Evolutionary conservation across 139 green algal species (phyloP).

Genomic region (Coelastrella sp.): DNA sequence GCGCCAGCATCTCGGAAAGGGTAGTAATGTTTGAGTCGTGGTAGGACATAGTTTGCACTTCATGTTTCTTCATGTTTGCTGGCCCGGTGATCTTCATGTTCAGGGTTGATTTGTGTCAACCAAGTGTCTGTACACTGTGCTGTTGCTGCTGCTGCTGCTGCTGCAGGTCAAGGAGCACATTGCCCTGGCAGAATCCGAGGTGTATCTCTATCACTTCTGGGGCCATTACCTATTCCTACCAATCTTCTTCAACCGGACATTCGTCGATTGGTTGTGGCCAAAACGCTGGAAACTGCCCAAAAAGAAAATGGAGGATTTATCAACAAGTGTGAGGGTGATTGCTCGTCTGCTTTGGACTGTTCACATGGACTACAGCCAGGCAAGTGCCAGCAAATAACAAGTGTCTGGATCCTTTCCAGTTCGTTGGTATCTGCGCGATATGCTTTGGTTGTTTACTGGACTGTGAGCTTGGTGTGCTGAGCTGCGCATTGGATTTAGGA

Average conservation of each 20-base stretch:
- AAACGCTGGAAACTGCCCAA: constrained; percentile 24
- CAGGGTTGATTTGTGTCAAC: too few relatives aligned
- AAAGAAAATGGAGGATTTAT: constrained; percentile 2
- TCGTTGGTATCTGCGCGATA: too few relatives aligned
- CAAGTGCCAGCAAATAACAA: too few relatives aligned
- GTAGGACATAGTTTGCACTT: not conserved
- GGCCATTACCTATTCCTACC: constrained; percentile 38
- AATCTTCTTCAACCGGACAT: not conserved
- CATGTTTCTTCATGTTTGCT: not conserved
- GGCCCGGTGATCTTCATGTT: not conserved
- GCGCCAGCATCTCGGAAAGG: not conserved
- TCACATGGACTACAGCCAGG: constrained; percentile 35
- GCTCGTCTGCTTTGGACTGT: constrained; percentile 42
- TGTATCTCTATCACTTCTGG: constrained; percentile 34
- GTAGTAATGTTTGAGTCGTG: not conserved
- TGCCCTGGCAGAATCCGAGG: not conserved
- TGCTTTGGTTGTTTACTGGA: too few relatives aligned
- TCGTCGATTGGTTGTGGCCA: constrained; percentile 19
- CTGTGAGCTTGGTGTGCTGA: too few relatives aligned
- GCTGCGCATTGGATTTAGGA: too few relatives aligned
- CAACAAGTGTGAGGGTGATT: constrained; percentile 30
- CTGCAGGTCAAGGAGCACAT: constrained; percentile 39
- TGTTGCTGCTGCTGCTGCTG: not conserved
- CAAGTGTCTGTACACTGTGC: too few relatives aligned
- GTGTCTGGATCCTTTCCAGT: too few relatives aligned